Evolutionary conservation across 805 yeast species (phyloP).

Genomic region (Saccharomycopsis vini): DNA sequence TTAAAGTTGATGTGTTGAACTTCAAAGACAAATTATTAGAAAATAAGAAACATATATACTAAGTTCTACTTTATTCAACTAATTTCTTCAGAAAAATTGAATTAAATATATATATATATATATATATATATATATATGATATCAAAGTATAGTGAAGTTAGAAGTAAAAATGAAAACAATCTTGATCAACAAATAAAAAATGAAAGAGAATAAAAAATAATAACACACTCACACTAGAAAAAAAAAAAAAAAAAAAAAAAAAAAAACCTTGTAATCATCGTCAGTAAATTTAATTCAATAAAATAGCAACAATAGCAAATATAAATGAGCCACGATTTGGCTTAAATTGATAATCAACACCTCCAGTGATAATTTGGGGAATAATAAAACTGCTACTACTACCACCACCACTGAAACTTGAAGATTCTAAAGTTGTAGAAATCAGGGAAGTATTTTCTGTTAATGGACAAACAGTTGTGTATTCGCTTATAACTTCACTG

Average conservation of each 20-base stretch:
- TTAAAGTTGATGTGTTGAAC: too few species aligned
- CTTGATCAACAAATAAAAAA: too few species aligned
- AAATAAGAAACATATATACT: too few species aligned
- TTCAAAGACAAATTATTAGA: too few species aligned
- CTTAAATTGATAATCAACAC: slow-evolving; percentile 1
- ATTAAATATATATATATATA: too few species aligned
- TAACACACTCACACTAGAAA: background rate
- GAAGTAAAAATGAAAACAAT: background rate
- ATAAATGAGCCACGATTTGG: slow-evolving; percentile 1
- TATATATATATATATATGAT: background rate
- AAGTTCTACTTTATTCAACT: too few species aligned
- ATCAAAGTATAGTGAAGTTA: background rate
- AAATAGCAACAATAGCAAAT: slow-evolving; percentile 1
- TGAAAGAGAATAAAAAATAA: background rate
- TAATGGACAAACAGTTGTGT: background rate
- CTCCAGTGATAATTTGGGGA: background rate
- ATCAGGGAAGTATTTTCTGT: background rate
- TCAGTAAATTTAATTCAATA: slow-evolving; percentile 1
- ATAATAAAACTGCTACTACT: background rate
- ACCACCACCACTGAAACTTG: background rate
- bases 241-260: too few species aligned
- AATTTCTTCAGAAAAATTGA: too few species aligned
- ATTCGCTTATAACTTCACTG: background rate
- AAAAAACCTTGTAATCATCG: too few species aligned
- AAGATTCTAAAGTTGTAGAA: background rate